These are phyloP conservation scores for Trichosporon inkin DNA, from an alignment of 1,284 basidiomycete genomes.

Conservation along the genomic window DNA sequence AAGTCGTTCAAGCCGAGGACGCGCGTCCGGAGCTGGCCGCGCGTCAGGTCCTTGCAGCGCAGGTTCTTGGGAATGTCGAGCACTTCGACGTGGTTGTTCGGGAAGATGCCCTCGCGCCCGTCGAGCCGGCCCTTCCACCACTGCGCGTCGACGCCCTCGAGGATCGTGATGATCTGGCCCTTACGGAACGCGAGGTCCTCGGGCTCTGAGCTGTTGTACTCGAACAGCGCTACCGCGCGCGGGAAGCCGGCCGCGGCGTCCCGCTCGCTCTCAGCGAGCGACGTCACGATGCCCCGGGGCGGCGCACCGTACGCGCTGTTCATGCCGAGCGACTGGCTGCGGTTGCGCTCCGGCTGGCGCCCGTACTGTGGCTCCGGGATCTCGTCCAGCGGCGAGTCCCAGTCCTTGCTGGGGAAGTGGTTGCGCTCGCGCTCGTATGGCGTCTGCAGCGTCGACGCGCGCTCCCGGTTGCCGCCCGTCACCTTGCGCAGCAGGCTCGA, in stretches of 20 bases:
- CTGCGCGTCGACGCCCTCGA: constrained; percentile 69
- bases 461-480: neutral
- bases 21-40: constrained; percentile 32
- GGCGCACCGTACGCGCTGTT: neutral
- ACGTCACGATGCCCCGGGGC: neutral
- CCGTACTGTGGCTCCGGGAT: neutral
- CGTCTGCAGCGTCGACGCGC: constrained; percentile 16
- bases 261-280: neutral
- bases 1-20: constrained; percentile 19
- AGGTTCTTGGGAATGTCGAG: constrained; percentile 39
- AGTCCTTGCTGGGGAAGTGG: constrained; percentile 1
- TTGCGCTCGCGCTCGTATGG: neutral
- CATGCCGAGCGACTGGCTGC: neutral
- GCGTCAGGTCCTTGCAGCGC: constrained; percentile 29
- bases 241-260: constrained; percentile 46
- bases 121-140: constrained; percentile 60
- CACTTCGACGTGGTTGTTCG: constrained; percentile 59
- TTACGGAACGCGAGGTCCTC: constrained; percentile 81
- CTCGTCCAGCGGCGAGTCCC: constrained; percentile 8
- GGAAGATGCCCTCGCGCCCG: constrained; percentile 56
- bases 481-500: constrained; percentile 1
- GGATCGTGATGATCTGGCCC: constrained; percentile 73
- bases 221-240: constrained; percentile 72
- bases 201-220: constrained; percentile 68
- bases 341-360: neutral